Conservation (phyloP, 768 basidiomycete species). For the Agrocybe praecox region DNA sequence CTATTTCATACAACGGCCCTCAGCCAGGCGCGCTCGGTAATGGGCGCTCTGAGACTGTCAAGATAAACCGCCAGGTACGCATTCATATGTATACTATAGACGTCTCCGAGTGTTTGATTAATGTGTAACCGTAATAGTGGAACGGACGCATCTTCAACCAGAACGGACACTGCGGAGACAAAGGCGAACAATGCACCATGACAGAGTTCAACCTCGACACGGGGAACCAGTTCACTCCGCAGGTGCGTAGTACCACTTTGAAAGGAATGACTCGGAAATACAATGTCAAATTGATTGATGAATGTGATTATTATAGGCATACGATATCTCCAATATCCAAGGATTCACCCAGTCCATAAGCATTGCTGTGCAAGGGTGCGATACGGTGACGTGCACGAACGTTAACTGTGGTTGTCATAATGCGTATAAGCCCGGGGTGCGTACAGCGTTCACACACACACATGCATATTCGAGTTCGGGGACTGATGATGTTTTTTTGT, state of each 20-base stretch:
- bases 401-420: slow-evolving; percentile 35
- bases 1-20: slow-evolving; percentile 33
- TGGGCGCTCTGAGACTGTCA: slow-evolving; percentile 29
- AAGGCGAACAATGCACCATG: slow-evolving; percentile 40
- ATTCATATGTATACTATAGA: too few species aligned
- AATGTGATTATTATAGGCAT: slow-evolving; percentile 25
- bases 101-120: too few species aligned
- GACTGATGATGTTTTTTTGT: too few species aligned
- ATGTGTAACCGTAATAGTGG: too few species aligned
- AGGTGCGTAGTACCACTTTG: slow-evolving; percentile 16
- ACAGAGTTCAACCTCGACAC: slow-evolving; percentile 43
- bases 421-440: slow-evolving; percentile 35
- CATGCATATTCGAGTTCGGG: too few species aligned
- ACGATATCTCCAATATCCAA: slow-evolving; percentile 47
- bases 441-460: not conserved
- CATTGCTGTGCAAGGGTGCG: slow-evolving; percentile 37
- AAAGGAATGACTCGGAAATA: too few species aligned
- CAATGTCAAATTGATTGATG: not conserved
- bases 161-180: slow-evolving; percentile 36
- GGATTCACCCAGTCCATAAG: slow-evolving; percentile 42
- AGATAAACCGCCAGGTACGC: slow-evolving; percentile 28
- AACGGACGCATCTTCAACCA: slow-evolving; percentile 43
- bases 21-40: slow-evolving; percentile 31
- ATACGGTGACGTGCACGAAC: slow-evolving; percentile 40
- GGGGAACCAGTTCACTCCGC: slow-evolving; percentile 26